phyloP scores from a whole-genome alignment of 371 early-diverging fungal species.

The Massospora cicadina region DNA sequence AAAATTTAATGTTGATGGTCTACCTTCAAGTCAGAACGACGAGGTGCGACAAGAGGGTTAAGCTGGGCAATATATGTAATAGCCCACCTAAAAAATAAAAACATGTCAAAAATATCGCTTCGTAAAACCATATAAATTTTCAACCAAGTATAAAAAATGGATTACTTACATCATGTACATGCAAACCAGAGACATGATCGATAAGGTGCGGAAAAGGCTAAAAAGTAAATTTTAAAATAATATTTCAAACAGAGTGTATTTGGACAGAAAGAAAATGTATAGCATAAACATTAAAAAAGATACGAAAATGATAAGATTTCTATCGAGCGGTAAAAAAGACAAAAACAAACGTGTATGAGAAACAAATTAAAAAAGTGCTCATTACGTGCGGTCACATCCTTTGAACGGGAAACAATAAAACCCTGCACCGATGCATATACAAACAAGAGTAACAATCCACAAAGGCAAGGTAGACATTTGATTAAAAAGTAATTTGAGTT shows the following conservation, averaged over 20 bases:
- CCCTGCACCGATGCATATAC: not conserved
- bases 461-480: conserved; percentile 3
- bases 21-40: conserved; percentile 32
- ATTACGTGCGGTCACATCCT: conserved; percentile 1
- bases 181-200: conserved; percentile 38
- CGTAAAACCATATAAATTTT: conserved; percentile 1
- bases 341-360: no score
- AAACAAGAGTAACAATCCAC: conserved; percentile 3
- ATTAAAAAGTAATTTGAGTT: no score
- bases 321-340: not conserved
- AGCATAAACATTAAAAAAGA: not conserved
- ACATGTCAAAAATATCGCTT: not conserved
- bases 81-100: conserved; percentile 33
- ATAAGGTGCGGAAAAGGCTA: conserved; percentile 8
- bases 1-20: no score
- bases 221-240: not conserved
- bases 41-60: conserved; percentile 44
- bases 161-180: conserved; percentile 32
- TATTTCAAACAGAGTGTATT: not conserved
- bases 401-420: conserved; percentile 7
- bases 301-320: not conserved
- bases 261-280: not conserved
- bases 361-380: not conserved
- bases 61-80: conserved; percentile 53
- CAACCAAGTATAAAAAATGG: not conserved